phyloP scores from a whole-genome alignment of 1,139 yeast genomes.

The Geotrichum klebahnii region DNA sequence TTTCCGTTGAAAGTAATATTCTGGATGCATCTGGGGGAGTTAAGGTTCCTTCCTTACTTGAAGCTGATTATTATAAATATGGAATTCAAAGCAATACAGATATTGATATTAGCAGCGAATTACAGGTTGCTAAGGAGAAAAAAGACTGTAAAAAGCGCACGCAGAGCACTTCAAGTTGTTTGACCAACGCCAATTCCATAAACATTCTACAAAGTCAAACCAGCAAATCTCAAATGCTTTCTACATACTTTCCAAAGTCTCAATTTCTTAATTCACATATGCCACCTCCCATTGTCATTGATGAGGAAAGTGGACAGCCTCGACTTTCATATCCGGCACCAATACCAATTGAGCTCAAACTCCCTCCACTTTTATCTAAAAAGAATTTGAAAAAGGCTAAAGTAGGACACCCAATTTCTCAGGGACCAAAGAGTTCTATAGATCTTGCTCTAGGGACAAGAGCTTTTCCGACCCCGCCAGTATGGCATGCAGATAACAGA shows the following conservation, averaged over 20 bases:
- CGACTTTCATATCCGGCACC: conserved; percentile 37
- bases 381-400: conserved; percentile 21
- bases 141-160: not conserved
- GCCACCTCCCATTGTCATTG: conserved; percentile 8
- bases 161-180: not conserved
- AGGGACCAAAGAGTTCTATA: conserved; percentile 4
- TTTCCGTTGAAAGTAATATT: conserved; percentile 17
- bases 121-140: not conserved
- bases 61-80: not conserved
- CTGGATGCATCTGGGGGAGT: conserved; percentile 19
- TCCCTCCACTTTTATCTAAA: conserved; percentile 30
- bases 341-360: conserved; percentile 32
- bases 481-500: conserved; percentile 16
- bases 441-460: conserved; percentile 18
- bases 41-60: conserved; percentile 3
- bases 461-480: conserved; percentile 22
- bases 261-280: conserved; percentile 12
- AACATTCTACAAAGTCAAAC: not conserved
- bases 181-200: not conserved
- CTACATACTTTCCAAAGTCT: conserved; percentile 4
- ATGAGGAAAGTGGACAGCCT: conserved; percentile 2
- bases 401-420: conserved; percentile 12
- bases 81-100: not conserved
- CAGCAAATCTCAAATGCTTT: not conserved
- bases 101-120: not conserved